phyloP scores from a whole-genome alignment of 257 asterid genomes.

The Penstemon davidsonii region DNA sequence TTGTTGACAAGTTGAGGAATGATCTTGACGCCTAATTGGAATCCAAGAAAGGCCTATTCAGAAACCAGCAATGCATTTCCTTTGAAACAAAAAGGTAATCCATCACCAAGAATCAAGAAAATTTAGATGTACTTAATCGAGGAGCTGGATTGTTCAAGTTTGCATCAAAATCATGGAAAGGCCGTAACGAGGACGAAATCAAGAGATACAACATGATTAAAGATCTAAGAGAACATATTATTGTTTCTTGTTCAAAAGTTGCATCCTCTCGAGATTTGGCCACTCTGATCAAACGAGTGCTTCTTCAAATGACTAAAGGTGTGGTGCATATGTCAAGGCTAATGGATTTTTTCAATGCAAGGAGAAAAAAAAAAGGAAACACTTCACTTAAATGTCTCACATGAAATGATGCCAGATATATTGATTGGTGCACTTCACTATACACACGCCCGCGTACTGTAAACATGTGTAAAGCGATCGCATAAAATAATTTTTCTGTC shows the following conservation, averaged over 20 bases:
- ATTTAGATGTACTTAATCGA: conserved; percentile 34
- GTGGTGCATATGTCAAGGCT: conserved; percentile 43
- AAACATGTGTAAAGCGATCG: too few relatives aligned
- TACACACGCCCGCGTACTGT: too few relatives aligned
- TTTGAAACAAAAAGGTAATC: conserved; percentile 62
- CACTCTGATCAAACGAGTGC: conserved; percentile 36
- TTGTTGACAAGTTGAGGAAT: conserved; percentile 59
- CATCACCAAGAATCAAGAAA: conserved; percentile 35
- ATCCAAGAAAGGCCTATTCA: conserved; percentile 41
- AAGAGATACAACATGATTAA: conserved; percentile 87
- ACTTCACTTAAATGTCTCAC: too few relatives aligned
- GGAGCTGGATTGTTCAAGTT: conserved; percentile 45
- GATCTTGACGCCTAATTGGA: conserved; percentile 77
- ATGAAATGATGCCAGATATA: too few relatives aligned
- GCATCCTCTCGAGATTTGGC: conserved; percentile 50
- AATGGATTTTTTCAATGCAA: conserved; percentile 3
- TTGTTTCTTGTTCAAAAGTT: conserved; percentile 65
- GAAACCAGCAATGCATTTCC: conserved; percentile 40
- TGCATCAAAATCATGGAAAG: conserved; percentile 56
- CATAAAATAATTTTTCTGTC: too few relatives aligned
- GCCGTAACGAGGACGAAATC: conserved; percentile 64
- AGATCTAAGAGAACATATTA: conserved; percentile 71
- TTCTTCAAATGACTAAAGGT: conserved; percentile 45
- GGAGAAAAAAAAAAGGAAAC: too few relatives aligned
- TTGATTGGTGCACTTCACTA: too few relatives aligned